phyloP scores from a whole-genome alignment of 257 asterid species.

The Nicotiana paniculata region DNA sequence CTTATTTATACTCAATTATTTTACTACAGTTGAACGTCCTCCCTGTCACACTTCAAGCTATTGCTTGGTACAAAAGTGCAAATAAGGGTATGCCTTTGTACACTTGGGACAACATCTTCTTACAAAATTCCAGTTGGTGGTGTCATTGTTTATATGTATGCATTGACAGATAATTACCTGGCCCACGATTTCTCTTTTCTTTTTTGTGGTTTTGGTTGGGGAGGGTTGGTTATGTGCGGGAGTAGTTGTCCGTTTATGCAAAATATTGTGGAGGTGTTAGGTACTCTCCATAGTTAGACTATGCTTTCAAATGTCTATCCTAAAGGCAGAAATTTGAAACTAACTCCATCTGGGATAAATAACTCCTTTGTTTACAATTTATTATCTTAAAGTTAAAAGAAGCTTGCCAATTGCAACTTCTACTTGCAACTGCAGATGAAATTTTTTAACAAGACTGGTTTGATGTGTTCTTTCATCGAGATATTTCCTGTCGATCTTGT shows the following conservation, averaged over 20 bases:
- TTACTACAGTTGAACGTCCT: background rate
- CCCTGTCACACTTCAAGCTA: background rate
- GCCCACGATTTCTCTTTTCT: background rate
- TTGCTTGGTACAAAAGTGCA: background rate
- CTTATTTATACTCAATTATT: background rate
- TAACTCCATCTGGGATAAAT: background rate
- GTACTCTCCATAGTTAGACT: background rate
- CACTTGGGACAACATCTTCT: background rate
- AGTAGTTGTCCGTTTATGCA: background rate
- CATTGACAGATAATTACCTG: background rate
- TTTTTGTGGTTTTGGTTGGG: background rate
- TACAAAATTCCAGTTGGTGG: background rate
- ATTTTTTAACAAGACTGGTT: background rate
- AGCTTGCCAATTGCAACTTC: background rate
- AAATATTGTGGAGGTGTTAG: background rate
- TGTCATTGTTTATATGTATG: background rate
- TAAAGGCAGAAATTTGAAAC: background rate
- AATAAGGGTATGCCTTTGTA: constrained; percentile 4
- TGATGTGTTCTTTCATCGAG: background rate
- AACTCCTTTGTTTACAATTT: background rate
- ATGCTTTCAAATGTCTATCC: background rate
- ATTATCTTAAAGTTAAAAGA: background rate
- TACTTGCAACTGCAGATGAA: background rate
- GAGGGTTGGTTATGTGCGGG: background rate
- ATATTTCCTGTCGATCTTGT: background rate